phyloP scores from a whole-genome alignment of 208 protist genomes.

The Crithidia fasciculata region DNA sequence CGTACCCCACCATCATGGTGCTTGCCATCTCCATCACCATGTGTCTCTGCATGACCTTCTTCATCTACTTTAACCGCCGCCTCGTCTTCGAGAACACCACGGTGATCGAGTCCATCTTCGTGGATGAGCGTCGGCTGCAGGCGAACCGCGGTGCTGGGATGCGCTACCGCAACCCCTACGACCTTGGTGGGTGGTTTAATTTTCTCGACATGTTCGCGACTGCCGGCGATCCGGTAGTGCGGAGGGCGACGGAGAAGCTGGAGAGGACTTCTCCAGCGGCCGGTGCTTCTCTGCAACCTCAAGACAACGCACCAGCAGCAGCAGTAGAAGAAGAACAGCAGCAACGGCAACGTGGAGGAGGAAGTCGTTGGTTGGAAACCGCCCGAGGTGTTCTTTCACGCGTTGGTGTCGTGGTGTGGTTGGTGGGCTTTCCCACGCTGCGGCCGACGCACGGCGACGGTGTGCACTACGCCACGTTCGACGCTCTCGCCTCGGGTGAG shows the following conservation, averaged over 20 bases:
- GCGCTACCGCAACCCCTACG: conserved; percentile 68
- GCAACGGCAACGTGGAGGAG: not conserved
- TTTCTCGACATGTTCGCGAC: conserved; percentile 66
- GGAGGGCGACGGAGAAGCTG: conserved; percentile 6
- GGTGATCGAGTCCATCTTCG: conserved; percentile 54
- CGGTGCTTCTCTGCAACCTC: too few relatives aligned
- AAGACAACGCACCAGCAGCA: too few relatives aligned
- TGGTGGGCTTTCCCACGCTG: conserved; percentile 53
- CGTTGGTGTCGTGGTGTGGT: conserved; percentile 47
- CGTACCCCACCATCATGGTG: conserved; percentile 39
- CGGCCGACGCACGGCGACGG: conserved; percentile 54
- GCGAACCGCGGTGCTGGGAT: conserved; percentile 34
- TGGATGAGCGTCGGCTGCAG: conserved; percentile 41
- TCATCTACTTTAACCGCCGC: conserved; percentile 40
- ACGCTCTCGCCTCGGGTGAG: conserved; percentile 28
- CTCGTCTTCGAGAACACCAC: conserved; percentile 68
- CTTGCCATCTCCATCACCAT: conserved; percentile 41
- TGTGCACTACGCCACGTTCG: conserved; percentile 71
- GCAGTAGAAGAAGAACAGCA: not conserved
- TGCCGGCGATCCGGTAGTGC: conserved; percentile 52
- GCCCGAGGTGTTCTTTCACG: not conserved
- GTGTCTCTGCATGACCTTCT: conserved; percentile 56
- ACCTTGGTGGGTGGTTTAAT: conserved; percentile 74
- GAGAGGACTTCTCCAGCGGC: not conserved
- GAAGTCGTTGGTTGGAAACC: not conserved